A percentile compares a stretch with the other conserved stretches of the same genome.
phyloP scores from a whole-genome alignment of 2,329 filamentous ascomycete genomes.

The Chaetothyriales sp. region DNA sequence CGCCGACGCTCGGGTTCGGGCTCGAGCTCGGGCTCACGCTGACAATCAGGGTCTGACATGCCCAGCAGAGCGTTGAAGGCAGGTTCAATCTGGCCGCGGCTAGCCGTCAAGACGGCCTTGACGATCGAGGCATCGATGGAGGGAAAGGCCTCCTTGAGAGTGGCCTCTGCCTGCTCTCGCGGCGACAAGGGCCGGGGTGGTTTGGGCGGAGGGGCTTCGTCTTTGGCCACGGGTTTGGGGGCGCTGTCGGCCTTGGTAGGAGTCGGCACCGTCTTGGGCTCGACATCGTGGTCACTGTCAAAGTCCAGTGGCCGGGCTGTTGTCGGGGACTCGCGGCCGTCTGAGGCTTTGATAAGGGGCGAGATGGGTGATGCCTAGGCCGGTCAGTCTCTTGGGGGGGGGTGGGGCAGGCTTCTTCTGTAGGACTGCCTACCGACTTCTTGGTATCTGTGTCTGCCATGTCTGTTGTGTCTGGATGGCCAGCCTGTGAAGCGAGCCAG shows the following conservation, averaged over 20 bases:
- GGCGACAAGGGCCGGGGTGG: conserved; percentile 72
- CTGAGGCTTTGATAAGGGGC: conserved; percentile 16
- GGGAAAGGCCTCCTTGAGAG: conserved; percentile 87
- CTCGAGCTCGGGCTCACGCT: conserved; percentile 34
- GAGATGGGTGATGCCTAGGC: conserved; percentile 15
- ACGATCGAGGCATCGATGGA: conserved; percentile 65
- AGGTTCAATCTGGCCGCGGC: conserved; percentile 73
- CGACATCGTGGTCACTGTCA: conserved; percentile 41
- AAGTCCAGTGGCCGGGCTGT: conserved; percentile 45
- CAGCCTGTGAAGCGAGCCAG: too few relatives aligned
- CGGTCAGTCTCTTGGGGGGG: conserved; percentile 3
- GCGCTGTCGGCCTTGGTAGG: conserved; percentile 19
- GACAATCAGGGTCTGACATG: conserved; percentile 65
- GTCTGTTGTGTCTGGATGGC: neutral
- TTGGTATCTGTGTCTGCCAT: neutral
- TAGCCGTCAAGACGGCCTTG: conserved; percentile 76
- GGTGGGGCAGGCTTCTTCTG: neutral
- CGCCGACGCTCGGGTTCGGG: conserved; percentile 22
- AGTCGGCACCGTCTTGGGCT: conserved; percentile 18
- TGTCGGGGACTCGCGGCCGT: conserved; percentile 36
- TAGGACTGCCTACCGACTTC: neutral
- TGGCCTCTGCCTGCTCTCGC: conserved; percentile 71
- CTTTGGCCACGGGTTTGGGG: conserved; percentile 17
- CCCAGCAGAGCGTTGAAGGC: conserved; percentile 90
- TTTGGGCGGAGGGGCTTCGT: conserved; percentile 51